phyloP scores from a whole-genome alignment of 164 flowering plant genomes.

The Chimonanthus salicifolius region DNA sequence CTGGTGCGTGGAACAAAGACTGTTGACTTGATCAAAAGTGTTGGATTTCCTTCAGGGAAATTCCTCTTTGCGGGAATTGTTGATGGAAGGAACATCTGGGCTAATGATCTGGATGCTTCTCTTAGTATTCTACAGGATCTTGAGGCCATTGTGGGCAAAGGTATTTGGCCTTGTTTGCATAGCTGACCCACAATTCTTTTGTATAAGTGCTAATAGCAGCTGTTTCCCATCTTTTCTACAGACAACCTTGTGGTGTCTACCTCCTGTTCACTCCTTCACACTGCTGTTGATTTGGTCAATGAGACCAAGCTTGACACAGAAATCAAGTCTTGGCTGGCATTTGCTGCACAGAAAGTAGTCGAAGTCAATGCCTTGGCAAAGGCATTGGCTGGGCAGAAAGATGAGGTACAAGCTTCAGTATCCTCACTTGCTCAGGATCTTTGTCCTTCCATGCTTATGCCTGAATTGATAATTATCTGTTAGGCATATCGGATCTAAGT shows the following conservation, averaged over 20 bases:
- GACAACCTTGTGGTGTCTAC: constrained; percentile 75
- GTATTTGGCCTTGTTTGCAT: constrained; percentile 22
- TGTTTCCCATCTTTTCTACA: constrained; percentile 17
- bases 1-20: constrained; percentile 65
- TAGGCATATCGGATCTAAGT: too few relatives aligned
- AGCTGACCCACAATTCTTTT: not conserved
- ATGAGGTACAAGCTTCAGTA: constrained; percentile 40
- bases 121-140: constrained; percentile 41
- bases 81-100: constrained; percentile 85
- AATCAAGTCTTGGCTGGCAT: constrained; percentile 75
- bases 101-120: constrained; percentile 61
- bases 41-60: constrained; percentile 51
- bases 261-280: constrained; percentile 79
- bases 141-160: constrained; percentile 70
- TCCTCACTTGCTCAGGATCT: not conserved
- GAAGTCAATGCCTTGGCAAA: constrained; percentile 68
- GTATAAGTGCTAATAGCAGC: not conserved
- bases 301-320: constrained; percentile 70
- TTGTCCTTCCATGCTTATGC: not conserved
- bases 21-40: constrained; percentile 48
- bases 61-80: constrained; percentile 73
- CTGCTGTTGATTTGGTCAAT: constrained; percentile 69
- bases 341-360: constrained; percentile 65
- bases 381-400: constrained; percentile 63
- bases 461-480: too few relatives aligned